Percentiles rank a stretch among this genome's conserved stretches.
Evolutionary conservation across 1,139 yeast species (phyloP).

Genomic region (Lodderomyces parapsilosis): DNA sequence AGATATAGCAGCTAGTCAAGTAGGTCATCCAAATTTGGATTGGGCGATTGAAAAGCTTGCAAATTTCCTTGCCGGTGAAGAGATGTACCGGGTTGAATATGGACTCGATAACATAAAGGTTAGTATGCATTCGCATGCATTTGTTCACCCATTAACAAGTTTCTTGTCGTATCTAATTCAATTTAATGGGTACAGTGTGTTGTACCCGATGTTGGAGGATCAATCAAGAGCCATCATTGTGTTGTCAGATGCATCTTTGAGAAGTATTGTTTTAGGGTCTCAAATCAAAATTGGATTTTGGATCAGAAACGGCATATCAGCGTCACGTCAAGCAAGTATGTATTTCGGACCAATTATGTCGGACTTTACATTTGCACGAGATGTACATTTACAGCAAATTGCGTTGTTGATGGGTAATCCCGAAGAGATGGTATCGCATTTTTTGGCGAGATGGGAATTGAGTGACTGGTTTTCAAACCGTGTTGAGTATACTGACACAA

Average conservation of each 20-base stretch:
- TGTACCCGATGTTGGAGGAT: conserved; percentile 17
- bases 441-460: conserved; percentile 64
- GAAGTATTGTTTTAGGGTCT: conserved; percentile 64
- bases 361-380: conserved; percentile 41
- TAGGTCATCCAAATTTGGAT: conserved; percentile 19
- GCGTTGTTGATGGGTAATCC: conserved; percentile 48
- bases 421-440: conserved; percentile 39
- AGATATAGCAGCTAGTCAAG: conserved; percentile 37
- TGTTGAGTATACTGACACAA: conserved; percentile 34
- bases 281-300: conserved; percentile 82
- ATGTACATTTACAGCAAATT: conserved; percentile 58
- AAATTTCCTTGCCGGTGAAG: conserved; percentile 5
- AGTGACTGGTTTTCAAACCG: conserved; percentile 50
- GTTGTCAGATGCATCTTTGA: conserved; percentile 55
- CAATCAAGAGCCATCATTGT: conserved; percentile 30
- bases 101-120: conserved; percentile 23
- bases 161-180: conserved; percentile 46
- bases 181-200: conserved; percentile 25
- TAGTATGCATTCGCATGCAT: conserved; percentile 49
- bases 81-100: neutral
- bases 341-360: conserved; percentile 35
- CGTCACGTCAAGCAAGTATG: conserved; percentile 45
- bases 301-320: conserved; percentile 79
- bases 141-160: conserved; percentile 60
- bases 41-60: conserved; percentile 4